Evolutionary conservation across 176 grass and related monocot species (phyloP), one percentile per base, ranked within the genome.

Genomic region (Stipa capillata): DNA sequence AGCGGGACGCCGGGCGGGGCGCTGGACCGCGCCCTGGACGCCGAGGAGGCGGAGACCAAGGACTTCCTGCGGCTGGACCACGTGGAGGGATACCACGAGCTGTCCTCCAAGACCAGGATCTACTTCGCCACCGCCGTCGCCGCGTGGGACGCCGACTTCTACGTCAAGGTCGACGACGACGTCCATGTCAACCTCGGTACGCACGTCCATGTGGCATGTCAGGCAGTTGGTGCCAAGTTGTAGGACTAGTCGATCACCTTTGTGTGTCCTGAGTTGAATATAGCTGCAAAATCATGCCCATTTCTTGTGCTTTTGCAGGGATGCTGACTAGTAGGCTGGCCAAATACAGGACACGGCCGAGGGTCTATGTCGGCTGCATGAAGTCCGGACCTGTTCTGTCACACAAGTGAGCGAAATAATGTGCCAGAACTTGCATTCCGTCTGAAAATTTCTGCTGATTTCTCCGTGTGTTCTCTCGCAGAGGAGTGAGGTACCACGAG

Each of bases 111-210:
- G 92, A 98, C 95, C 29, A 89, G 90, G 78, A 60, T 87, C 51
- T 98, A 89, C 88, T 98, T 94, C 84, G 43, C 92, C 68, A 83
- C 95, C 49, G 92, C 90, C 31, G 85, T 92, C 39, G 83, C 90
- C 65, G 66, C 81, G n/a, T 98, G 95, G 95, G 92, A 98, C 75
- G 92, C 95, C 62, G 95, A 98, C 35, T 98, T 98, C 88, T 98
- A 92, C 82, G 89, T 92, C 65, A 98, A 98, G 73, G 92, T 98
- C 79, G 95, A 98, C 72, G 95, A 98, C 52, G 95, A 98, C 78
- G 90, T 98, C 80, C 95, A 98, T 70, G 78, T 98, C 84, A 98
- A 98, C 87, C 85, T 98, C 65, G 94, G 94, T 94, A 85, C 74
- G 78, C 7, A 1, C 49, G 3, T 6, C 16, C 0, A n/a, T 0